A percentile compares a stretch with the other conserved stretches of the same genome.
phyloP scores from a whole-genome alignment of 2,329 filamentous ascomycete genomes.

The Talaromyces sp. region DNA sequence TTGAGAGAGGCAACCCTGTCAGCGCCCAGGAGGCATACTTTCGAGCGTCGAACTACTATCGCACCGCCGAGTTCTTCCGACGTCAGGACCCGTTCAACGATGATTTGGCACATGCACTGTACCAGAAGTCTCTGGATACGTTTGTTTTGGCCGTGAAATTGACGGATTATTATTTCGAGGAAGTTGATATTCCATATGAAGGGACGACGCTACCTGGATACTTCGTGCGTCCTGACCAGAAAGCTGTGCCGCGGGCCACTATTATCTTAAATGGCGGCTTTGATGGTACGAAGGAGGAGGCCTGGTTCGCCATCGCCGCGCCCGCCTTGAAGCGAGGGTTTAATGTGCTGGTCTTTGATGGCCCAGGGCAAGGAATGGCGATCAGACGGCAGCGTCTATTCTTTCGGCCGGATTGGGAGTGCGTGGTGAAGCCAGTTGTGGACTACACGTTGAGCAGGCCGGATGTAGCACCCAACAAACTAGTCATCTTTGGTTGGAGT shows the following conservation, averaged over 20 bases:
- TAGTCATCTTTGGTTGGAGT: constrained; percentile 24
- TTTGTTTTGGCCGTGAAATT: too few species aligned
- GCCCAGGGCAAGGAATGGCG: constrained; percentile 27
- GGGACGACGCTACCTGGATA: constrained; percentile 14
- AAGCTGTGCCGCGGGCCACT: too few species aligned
- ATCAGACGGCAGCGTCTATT: constrained; percentile 20
- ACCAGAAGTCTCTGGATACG: too few species aligned
- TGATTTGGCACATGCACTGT: too few species aligned
- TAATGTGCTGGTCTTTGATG: constrained; percentile 29
- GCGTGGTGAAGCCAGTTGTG: constrained; percentile 24
- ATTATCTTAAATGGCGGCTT: constrained; percentile 23
- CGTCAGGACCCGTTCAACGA: too few species aligned
- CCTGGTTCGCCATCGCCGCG: constrained; percentile 21
- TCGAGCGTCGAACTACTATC: constrained; percentile 19
- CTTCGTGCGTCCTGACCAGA: too few species aligned
- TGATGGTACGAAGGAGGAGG: constrained; percentile 26
- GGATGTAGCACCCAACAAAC: too few species aligned
- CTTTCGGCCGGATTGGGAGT: constrained; percentile 31
- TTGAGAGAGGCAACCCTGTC: constrained; percentile 8
- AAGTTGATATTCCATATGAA: constrained; percentile 19
- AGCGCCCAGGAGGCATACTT: constrained; percentile 15
- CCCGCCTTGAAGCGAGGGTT: constrained; percentile 26
- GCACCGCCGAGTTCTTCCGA: constrained; percentile 15
- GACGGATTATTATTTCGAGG: too few species aligned
- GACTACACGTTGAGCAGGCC: constrained; percentile 30